Conservation (phyloP, 306 rosid genomes). For the Coriaria nepalensis region DNA sequence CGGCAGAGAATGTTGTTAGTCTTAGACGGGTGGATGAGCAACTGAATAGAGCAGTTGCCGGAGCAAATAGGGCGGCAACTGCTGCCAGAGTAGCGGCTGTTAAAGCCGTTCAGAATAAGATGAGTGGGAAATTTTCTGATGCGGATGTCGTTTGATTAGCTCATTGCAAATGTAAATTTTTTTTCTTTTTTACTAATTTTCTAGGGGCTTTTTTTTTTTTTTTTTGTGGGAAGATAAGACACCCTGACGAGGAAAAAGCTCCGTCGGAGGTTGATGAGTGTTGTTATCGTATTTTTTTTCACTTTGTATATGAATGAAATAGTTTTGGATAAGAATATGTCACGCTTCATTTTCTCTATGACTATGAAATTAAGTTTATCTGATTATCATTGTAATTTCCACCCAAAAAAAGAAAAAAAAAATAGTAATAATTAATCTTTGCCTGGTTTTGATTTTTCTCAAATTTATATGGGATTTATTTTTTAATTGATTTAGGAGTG, state of each 20-base stretch:
- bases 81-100: constrained; percentile 99
- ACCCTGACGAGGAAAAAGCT: constrained; percentile 60
- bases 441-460: no score
- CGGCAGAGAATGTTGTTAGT: constrained; percentile 56
- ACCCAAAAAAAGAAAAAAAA: no score
- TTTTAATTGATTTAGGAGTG: no score
- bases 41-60: constrained; percentile 65
- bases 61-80: constrained; percentile 78
- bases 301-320: no score
- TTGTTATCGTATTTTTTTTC: no score
- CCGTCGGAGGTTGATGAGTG: constrained; percentile 45
- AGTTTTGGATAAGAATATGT: constrained; percentile 13
- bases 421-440: no score
- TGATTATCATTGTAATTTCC: no score
- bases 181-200: constrained; percentile 28
- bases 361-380: no score
- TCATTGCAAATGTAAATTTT: constrained; percentile 50
- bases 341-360: no score
- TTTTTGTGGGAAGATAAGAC: constrained; percentile 25
- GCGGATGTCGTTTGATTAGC: constrained; percentile 29
- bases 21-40: constrained; percentile 54
- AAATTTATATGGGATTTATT: no score
- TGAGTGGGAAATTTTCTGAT: constrained; percentile 83
- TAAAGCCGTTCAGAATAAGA: constrained; percentile 87
- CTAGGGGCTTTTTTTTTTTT: neutral